A percentile compares a stretch with the other conserved stretches of the same genome.
phyloP scores from a whole-genome alignment of 345 rosid species.

The Turritis glabra region DNA sequence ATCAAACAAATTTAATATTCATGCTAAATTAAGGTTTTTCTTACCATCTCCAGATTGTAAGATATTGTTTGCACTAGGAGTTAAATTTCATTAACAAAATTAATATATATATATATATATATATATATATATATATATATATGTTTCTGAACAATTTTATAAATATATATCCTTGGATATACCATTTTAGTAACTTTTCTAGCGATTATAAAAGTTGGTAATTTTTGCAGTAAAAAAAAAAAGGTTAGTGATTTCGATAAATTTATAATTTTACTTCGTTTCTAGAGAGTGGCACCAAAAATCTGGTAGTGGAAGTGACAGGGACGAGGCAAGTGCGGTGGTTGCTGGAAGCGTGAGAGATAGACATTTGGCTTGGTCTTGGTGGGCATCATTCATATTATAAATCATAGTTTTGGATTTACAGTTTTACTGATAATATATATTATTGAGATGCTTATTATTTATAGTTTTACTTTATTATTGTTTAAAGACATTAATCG shows the following conservation, averaged over 20 bases:
- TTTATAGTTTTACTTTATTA: too few relatives aligned
- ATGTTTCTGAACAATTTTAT: not conserved
- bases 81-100: not conserved
- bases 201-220: not conserved
- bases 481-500: not conserved
- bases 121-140: too few relatives aligned
- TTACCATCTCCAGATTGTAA: not conserved
- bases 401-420: constrained; percentile 12
- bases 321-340: constrained; percentile 34
- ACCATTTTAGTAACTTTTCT: not conserved
- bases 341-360: constrained; percentile 26
- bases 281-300: constrained; percentile 9
- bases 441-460: not conserved
- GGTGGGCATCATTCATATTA: constrained; percentile 13
- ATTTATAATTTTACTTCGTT: not conserved
- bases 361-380: constrained; percentile 30
- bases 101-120: too few relatives aligned
- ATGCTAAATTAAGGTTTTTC: not conserved
- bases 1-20: not conserved
- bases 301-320: constrained; percentile 26
- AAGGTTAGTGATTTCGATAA: not conserved
- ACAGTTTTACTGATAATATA: not conserved
- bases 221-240: not conserved
- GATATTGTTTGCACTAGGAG: not conserved
- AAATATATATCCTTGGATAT: not conserved